Percentiles rank a stretch among this genome's conserved stretches.
phyloP scores from a whole-genome alignment of 331 rosid genomes.

The Spiraea crenata region DNA sequence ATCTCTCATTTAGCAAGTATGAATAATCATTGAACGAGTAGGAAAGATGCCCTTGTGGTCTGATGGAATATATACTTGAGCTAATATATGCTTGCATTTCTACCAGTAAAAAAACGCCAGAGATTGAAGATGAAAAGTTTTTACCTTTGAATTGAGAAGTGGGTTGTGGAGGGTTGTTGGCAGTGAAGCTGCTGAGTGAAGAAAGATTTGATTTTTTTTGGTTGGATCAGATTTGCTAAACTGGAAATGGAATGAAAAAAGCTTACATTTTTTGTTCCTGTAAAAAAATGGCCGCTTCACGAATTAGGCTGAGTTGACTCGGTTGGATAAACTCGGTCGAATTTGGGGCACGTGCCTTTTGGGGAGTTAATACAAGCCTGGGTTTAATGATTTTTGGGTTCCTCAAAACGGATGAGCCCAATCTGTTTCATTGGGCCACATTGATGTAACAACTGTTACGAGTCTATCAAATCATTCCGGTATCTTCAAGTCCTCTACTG shows the following conservation, averaged over 20 bases:
- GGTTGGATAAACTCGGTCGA: not conserved
- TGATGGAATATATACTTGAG: conserved; percentile 51
- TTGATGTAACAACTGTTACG: too few relatives aligned
- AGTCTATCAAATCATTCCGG: too few relatives aligned
- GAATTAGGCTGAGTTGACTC: not conserved
- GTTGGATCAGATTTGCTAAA: conserved; percentile 20
- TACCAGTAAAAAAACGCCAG: not conserved
- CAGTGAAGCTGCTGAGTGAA: conserved; percentile 25
- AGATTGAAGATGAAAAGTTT: conserved; percentile 6
- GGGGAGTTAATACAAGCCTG: not conserved
- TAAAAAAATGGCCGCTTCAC: not conserved
- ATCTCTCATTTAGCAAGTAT: conserved; percentile 51
- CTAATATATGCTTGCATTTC: conserved; percentile 56
- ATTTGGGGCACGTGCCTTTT: not conserved
- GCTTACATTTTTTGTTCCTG: not conserved
- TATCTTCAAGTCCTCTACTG: too few relatives aligned
- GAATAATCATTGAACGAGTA: conserved; percentile 56
- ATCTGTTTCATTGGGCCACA: not conserved
- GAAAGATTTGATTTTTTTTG: conserved; percentile 11
- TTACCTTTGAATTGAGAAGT: conserved; percentile 34
- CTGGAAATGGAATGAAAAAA: not conserved
- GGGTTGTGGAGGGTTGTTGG: conserved; percentile 19
- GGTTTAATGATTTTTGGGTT: not conserved
- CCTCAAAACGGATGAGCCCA: too few relatives aligned
- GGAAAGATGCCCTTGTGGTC: conserved; percentile 51